Percentiles rank a stretch among this genome's conserved stretches.
Evolutionary conservation across 2,329 filamentous ascomycete genomes (phyloP).

Genomic region (Metarhizium anisopliae): DNA sequence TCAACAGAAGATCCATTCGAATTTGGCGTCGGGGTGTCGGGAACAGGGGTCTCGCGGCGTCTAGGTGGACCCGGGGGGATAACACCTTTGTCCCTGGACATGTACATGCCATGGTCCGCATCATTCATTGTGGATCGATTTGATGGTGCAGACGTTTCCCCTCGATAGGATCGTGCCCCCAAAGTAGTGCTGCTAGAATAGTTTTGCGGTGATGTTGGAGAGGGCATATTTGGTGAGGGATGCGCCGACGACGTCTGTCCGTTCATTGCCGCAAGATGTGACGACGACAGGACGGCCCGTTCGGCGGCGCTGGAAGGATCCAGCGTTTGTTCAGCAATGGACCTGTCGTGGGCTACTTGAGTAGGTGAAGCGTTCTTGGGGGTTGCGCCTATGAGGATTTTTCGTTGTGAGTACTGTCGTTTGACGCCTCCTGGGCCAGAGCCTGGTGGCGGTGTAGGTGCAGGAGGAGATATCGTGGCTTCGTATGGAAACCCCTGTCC

Average conservation of each 20-base stretch:
- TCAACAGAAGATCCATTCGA: constrained; percentile 61
- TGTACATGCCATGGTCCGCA: constrained; percentile 29
- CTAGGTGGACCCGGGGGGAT: constrained; percentile 33
- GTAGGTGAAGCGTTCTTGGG: constrained; percentile 73
- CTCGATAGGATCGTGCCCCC: constrained; percentile 51
- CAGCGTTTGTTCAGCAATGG: constrained; percentile 53
- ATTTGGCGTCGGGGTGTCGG: constrained; percentile 52
- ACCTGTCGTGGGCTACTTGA: constrained; percentile 58
- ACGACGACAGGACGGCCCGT: constrained; percentile 56
- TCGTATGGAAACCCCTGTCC: constrained; percentile 42
- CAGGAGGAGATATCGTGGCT: constrained; percentile 41
- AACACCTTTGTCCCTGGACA: constrained; percentile 20
- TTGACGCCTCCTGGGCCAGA: constrained; percentile 46
- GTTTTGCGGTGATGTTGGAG: constrained; percentile 58
- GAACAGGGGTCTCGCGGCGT: constrained; percentile 52
- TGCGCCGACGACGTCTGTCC: constrained; percentile 50
- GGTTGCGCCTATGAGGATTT: constrained; percentile 59
- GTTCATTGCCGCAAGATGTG: constrained; percentile 63
- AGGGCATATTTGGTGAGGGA: constrained; percentile 58
- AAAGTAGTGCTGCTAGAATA: constrained; percentile 46
- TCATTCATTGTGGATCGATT: constrained; percentile 47
- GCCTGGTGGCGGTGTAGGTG: constrained; percentile 44
- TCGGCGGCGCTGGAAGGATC: constrained; percentile 63
- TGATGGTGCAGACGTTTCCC: constrained; percentile 45
- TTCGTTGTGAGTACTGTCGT: constrained; percentile 68